Percentiles rank a stretch among this genome's conserved stretches.
Conservation (phyloP, 306 rosid genomes). For the Nissolia schottii region DNA sequence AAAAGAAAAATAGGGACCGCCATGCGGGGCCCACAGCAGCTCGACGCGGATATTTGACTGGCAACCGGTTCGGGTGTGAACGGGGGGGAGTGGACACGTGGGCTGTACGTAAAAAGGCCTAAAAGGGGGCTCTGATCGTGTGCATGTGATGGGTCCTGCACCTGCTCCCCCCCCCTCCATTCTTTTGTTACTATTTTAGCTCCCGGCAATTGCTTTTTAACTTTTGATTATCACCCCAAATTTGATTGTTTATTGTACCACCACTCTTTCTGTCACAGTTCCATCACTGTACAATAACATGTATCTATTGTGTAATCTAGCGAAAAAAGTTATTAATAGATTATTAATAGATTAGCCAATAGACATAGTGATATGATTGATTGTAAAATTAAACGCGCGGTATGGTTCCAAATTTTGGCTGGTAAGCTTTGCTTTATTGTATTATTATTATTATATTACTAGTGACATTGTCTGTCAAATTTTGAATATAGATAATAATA, state of each 20-base stretch:
- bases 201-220: slow-evolving; percentile 13
- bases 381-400: not conserved
- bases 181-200: slow-evolving; percentile 3
- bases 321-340: not conserved
- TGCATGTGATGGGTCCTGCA: slow-evolving; percentile 32
- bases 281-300: not conserved
- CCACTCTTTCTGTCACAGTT: not conserved
- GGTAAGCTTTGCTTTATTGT: not conserved
- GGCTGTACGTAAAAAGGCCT: not conserved
- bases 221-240: not conserved
- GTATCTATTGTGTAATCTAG: not conserved
- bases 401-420: not conserved
- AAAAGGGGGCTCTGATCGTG: not conserved
- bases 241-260: not conserved
- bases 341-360: not conserved
- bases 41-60: slow-evolving; percentile 71
- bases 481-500: too few species aligned
- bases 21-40: slow-evolving; percentile 35
- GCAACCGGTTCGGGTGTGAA: slow-evolving; percentile 55
- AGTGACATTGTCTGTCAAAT: too few species aligned
- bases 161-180: not conserved
- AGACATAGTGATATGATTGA: not conserved
- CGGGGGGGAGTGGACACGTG: slow-evolving; percentile 41
- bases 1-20: slow-evolving; percentile 28
- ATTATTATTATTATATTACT: too few species aligned